These are phyloP conservation scores for Candida loeiensis DNA, from an alignment of 805 yeast species.

Conservation along the genomic window DNA sequence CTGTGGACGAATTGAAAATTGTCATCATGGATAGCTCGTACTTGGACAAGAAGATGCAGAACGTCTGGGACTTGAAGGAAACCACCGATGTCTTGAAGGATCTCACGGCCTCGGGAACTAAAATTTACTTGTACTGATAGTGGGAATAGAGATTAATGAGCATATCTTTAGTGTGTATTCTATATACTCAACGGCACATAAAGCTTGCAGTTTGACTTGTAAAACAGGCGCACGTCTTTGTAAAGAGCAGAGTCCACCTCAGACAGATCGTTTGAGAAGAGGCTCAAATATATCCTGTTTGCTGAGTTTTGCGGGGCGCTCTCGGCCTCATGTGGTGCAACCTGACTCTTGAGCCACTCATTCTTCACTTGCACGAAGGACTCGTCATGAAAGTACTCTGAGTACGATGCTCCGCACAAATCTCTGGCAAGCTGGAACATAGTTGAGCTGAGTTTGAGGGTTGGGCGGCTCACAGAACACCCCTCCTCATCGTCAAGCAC, in stretches of 20 bases:
- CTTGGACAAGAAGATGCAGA: constrained; percentile 58
- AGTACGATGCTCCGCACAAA: constrained; percentile 11
- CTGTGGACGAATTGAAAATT: constrained; percentile 44
- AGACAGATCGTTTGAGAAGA: constrained; percentile 14
- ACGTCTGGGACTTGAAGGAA: constrained; percentile 56
- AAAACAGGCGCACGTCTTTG: constrained; percentile 13
- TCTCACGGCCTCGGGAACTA: constrained; percentile 42
- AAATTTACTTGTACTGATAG: constrained; percentile 48
- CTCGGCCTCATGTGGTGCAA: constrained; percentile 4
- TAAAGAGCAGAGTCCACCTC: constrained; percentile 1
- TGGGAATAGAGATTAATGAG: neutral
- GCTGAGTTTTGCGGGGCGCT: constrained; percentile 16
- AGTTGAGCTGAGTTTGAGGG: constrained; percentile 17
- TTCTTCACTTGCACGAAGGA: constrained; percentile 24
- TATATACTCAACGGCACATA: constrained; percentile 17
- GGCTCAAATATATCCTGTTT: constrained; percentile 21
- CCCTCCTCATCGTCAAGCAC: constrained; percentile 1
- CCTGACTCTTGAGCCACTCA: constrained; percentile 21
- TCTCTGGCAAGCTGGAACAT: constrained; percentile 18
- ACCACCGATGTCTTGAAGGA: constrained; percentile 39
- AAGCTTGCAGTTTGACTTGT: constrained; percentile 23
- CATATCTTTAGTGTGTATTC: too few relatives aligned
- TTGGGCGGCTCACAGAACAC: constrained; percentile 13
- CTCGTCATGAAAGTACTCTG: constrained; percentile 21
- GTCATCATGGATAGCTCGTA: constrained; percentile 59